phyloP scores from a whole-genome alignment of 768 basidiomycete species.

The Pleurotus pulmonarius region DNA sequence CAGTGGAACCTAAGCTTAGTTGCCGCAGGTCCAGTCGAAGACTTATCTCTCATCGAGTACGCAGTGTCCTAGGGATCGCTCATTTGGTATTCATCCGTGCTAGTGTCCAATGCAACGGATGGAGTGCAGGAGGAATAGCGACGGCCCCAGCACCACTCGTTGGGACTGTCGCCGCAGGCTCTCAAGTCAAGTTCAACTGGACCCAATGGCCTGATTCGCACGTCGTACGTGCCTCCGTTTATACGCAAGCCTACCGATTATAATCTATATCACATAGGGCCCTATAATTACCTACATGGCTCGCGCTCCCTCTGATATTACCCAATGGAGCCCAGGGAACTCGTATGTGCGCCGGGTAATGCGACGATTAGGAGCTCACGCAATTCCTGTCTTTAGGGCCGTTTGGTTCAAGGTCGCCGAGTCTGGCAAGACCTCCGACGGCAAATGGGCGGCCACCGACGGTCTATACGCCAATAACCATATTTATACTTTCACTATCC shows the following conservation, averaged over 20 bases:
- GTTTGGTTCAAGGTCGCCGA: constrained; percentile 51
- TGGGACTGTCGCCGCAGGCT: constrained; percentile 38
- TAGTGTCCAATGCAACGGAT: constrained; percentile 31
- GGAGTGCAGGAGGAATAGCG: constrained; percentile 18
- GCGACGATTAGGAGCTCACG: background rate
- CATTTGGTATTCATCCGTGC: background rate
- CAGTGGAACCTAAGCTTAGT: background rate
- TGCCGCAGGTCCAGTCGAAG: constrained; percentile 31
- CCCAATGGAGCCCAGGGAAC: constrained; percentile 35
- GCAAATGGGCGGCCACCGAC: constrained; percentile 41
- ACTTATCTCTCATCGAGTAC: constrained; percentile 35
- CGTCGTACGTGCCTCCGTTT: constrained; percentile 11
- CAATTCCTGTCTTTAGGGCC: constrained; percentile 21
- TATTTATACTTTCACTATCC: constrained; percentile 44
- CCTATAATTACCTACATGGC: constrained; percentile 47
- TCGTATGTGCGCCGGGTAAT: constrained; percentile 21
- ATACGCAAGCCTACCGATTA: too few species aligned
- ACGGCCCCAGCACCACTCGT: constrained; percentile 34
- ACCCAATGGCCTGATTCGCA: constrained; percentile 35
- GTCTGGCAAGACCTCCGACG: constrained; percentile 36
- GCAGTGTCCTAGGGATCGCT: constrained; percentile 1
- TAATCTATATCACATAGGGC: constrained; percentile 19
- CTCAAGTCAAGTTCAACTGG: constrained; percentile 36
- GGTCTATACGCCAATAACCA: constrained; percentile 31
- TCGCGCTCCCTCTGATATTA: constrained; percentile 39